Conservation (phyloP, 345 rosid genomes). For the Adansonia digitata region DNA sequence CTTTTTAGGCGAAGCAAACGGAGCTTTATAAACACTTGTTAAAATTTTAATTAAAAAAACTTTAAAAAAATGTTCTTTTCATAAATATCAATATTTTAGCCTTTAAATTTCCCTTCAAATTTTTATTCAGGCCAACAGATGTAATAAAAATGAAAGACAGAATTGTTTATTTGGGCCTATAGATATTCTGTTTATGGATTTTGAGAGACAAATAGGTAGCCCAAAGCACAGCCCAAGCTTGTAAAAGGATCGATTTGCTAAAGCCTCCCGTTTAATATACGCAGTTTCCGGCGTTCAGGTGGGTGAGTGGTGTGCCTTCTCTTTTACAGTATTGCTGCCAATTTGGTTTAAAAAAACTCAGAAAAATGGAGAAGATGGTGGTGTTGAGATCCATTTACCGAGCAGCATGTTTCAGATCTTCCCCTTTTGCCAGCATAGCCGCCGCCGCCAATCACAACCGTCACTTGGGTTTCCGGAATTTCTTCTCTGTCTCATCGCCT, state of each 20-base stretch:
- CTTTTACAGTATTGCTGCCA: neutral
- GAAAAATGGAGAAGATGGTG: conserved; percentile 17
- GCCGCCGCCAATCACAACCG: neutral
- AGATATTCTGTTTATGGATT: too few species aligned
- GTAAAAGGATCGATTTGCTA: neutral
- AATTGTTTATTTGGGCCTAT: too few species aligned
- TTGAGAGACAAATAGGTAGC: neutral
- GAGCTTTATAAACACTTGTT: too few species aligned
- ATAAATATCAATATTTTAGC: too few species aligned
- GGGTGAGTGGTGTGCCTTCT: neutral
- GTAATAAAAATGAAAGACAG: too few species aligned
- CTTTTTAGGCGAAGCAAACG: too few species aligned
- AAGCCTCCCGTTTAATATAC: too few species aligned
- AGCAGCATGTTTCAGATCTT: conserved; percentile 19
- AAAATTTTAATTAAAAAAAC: too few species aligned
- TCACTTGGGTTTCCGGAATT: conserved; percentile 21
- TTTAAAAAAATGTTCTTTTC: too few species aligned
- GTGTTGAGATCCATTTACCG: conserved; percentile 32
- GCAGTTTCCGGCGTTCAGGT: neutral
- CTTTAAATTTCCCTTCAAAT: too few species aligned
- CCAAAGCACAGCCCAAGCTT: neutral
- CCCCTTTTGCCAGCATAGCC: conserved; percentile 6
- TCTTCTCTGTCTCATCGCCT: conserved; percentile 16
- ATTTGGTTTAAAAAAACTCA: neutral
- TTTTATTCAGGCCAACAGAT: too few species aligned